These are phyloP conservation scores for Saitozyma podzolica DNA, from an alignment of 768 basidiomycete genomes.

Conservation along the genomic window DNA sequence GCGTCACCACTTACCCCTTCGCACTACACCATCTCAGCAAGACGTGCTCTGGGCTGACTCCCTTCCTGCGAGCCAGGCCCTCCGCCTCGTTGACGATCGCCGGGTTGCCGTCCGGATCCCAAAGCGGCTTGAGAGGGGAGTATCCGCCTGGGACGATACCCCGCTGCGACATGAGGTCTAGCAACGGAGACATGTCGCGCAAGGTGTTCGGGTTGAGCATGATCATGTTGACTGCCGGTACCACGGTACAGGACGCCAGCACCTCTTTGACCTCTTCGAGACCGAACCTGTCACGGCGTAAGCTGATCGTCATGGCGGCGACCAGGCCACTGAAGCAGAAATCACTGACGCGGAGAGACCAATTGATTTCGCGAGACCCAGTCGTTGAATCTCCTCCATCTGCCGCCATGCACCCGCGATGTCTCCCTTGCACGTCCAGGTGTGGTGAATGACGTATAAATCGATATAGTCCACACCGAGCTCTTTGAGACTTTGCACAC, in stretches of 20 bases:
- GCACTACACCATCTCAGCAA: too few relatives aligned
- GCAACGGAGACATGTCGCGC: slow-evolving; percentile 20
- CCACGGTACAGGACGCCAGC: slow-evolving; percentile 23
- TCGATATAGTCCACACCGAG: slow-evolving; percentile 37
- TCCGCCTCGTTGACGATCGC: too few relatives aligned
- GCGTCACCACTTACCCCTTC: too few relatives aligned
- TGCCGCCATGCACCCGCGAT: slow-evolving; percentile 41
- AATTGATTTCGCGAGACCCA: slow-evolving; percentile 39
- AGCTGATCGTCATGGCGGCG: not conserved
- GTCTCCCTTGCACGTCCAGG: slow-evolving; percentile 31
- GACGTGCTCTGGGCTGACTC: too few relatives aligned
- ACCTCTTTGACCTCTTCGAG: slow-evolving; percentile 34
- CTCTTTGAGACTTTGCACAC: slow-evolving; percentile 66
- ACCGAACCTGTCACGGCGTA: slow-evolving; percentile 22
- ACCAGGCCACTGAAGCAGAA: not conserved
- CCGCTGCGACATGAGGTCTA: slow-evolving; percentile 27
- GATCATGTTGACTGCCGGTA: slow-evolving; percentile 44
- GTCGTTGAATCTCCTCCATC: slow-evolving; percentile 35
- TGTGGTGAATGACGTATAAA: slow-evolving; percentile 41
- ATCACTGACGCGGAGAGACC: slow-evolving; percentile 52
- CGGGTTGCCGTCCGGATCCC: too few relatives aligned
- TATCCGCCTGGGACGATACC: slow-evolving; percentile 42
- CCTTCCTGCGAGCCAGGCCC: too few relatives aligned
- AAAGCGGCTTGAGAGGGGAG: slow-evolving; percentile 33
- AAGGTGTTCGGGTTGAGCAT: slow-evolving; percentile 41